Evolutionary conservation across 2,329 filamentous ascomycete species (phyloP).

Genomic region (Exophiala sp.): DNA sequence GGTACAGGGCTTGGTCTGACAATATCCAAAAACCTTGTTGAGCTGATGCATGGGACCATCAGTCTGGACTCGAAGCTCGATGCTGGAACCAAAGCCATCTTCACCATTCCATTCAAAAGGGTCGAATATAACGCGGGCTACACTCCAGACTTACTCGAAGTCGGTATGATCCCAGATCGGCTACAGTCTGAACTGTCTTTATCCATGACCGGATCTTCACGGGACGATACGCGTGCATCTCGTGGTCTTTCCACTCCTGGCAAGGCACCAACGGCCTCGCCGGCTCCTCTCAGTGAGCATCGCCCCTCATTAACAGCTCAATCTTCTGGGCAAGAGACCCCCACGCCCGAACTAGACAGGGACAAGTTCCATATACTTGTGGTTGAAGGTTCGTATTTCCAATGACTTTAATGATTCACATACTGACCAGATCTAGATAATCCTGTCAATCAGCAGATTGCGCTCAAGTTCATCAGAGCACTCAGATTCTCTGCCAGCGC

Average conservation of each 20-base stretch:
- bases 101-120: constrained; percentile 74
- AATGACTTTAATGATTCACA: neutral
- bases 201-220: constrained; percentile 25
- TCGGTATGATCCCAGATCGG: constrained; percentile 48
- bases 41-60: constrained; percentile 76
- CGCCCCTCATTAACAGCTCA: constrained; percentile 44
- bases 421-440: constrained; percentile 52
- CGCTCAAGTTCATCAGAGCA: constrained; percentile 69
- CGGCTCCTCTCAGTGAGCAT: constrained; percentile 1
- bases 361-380: constrained; percentile 67
- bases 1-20: constrained; percentile 75
- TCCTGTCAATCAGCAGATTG: constrained; percentile 71
- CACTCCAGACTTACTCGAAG: constrained; percentile 54
- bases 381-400: constrained; percentile 52
- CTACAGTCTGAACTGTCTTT: constrained; percentile 42
- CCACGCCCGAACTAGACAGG: constrained; percentile 51
- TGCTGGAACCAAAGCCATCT: constrained; percentile 68
- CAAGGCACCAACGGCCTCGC: constrained; percentile 25
- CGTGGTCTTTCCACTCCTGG: constrained; percentile 4
- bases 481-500: constrained; percentile 68
- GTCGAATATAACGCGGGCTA: constrained; percentile 50
- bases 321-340: constrained; percentile 32
- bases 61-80: constrained; percentile 64
- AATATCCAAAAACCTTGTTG: constrained; percentile 75
- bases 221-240: constrained; percentile 5